Base-by-base conservation (phyloP, 768 basidiomycete species). In the Hygrophorus russula region DNA sequence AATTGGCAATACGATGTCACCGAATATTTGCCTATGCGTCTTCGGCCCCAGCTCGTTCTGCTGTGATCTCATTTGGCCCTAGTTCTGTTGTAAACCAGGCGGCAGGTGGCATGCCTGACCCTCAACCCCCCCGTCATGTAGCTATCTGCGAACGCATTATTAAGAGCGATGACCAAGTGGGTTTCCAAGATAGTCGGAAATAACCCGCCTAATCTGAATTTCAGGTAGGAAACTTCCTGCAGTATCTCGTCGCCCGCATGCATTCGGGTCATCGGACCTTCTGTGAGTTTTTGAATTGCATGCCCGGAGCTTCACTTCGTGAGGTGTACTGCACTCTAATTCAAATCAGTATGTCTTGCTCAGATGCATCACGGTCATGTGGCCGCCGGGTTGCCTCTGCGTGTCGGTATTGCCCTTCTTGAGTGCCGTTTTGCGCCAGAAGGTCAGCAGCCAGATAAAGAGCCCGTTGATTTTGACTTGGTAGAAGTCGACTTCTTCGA, bases 401-500 rank as follows among this genome's bases (percentile, higher is more conserved):
- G 66, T 49, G 63, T 79, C 54, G 62, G 65, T 38, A 59, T 79
- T 49, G 70, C 64, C 50, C 56, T 80, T 59, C 63, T 81, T 36
- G 73, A 78, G 57, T 76, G 76, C 62, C 61, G 61, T 56, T 58
- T 74, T 53, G 64, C 55, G 45, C 61, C 56, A 57, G 68, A 65
- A 61, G 57, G 54, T 32, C 51, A 48, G 49, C 50, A 41, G 59
- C 9, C 56, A 50, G 57, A 65, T 58, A 65, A 60, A 47, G 62
- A 50, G 36, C 51, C 52, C 50, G 54, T 46, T 43, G 63, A 67
- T 51, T 58, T 78, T 53, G 69, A 78, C 46, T 51, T 85, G 36
- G 56, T 86, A 56, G 80, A 80, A 53, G 70, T 65, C 34, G 80
- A 85, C 44, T 88, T 88, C 62, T 86, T 90, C 59, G 86, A 89